These are phyloP conservation scores for Bacidia gigantensis DNA, from an alignment of 495 filamentous ascomycete genomes.

Conservation along the genomic window DNA sequence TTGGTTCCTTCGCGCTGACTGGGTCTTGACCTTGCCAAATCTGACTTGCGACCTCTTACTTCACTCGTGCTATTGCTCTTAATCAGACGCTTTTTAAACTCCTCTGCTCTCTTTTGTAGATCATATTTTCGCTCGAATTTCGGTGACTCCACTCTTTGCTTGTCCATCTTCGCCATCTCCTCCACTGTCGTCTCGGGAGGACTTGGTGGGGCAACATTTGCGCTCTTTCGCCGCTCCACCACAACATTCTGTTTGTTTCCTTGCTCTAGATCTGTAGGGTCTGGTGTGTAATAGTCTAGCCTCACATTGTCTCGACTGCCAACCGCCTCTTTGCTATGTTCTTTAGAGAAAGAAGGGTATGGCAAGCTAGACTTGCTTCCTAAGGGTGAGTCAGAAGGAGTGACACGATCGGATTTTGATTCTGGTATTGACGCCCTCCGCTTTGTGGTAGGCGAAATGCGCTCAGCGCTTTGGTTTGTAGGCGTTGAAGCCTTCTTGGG, in stretches of 20 bases:
- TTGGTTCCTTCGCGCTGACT: constrained; percentile 10
- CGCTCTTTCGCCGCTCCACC: constrained; percentile 13
- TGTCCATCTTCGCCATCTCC: constrained; percentile 28
- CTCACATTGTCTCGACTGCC: constrained; percentile 44
- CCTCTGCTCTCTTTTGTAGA: constrained; percentile 14
- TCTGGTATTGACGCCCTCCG: constrained; percentile 40
- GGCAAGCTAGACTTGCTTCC: constrained; percentile 50
- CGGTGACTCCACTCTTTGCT: constrained; percentile 22
- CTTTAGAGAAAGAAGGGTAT: constrained; percentile 80
- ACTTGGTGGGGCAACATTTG: constrained; percentile 39
- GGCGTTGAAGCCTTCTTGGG: constrained; percentile 32
- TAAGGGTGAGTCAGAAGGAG: constrained; percentile 32
- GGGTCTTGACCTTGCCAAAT: constrained; percentile 11
- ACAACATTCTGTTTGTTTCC: constrained; percentile 23
- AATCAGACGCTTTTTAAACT: constrained; percentile 9
- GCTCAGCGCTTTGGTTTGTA: constrained; percentile 25
- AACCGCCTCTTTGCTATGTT: constrained; percentile 73
- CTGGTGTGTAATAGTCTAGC: constrained; percentile 55
- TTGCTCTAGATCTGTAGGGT: constrained; percentile 60
- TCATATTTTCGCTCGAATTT: constrained; percentile 25
- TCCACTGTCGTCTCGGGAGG: constrained; percentile 45
- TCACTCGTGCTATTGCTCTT: constrained; percentile 7
- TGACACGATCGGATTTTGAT: constrained; percentile 27
- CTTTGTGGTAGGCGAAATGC: constrained; percentile 22
- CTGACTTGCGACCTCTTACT: constrained; percentile 6